Evolutionary conservation across 2,329 filamentous ascomycete genomes (phyloP).

Genomic region (Aspergillus arachidicola): DNA sequence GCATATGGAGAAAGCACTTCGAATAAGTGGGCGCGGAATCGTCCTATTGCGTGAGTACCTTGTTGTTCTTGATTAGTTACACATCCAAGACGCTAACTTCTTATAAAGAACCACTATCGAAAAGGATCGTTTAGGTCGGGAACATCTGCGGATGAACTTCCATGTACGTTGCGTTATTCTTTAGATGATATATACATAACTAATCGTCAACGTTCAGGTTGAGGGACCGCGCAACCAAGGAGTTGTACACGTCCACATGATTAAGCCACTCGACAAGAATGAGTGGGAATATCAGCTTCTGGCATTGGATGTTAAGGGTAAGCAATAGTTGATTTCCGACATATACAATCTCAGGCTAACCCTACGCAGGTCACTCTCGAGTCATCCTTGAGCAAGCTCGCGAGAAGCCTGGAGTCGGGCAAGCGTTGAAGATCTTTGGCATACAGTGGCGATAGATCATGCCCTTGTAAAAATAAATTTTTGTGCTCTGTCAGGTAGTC

Average conservation of each 20-base stretch:
- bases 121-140: slow-evolving; percentile 72
- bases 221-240: slow-evolving; percentile 76
- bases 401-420: slow-evolving; percentile 42
- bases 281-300: slow-evolving; percentile 80
- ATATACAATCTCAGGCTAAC: background rate
- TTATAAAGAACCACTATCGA: slow-evolving; percentile 61
- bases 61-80: background rate
- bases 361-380: slow-evolving; percentile 43
- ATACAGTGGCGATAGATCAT: slow-evolving; percentile 46
- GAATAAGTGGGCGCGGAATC: slow-evolving; percentile 76
- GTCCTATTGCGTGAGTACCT: slow-evolving; percentile 53
- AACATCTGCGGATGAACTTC: slow-evolving; percentile 85
- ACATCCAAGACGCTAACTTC: background rate
- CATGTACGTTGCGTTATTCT: slow-evolving; percentile 57
- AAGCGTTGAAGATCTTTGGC: slow-evolving; percentile 53
- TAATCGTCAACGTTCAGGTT: slow-evolving; percentile 54
- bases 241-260: slow-evolving; percentile 75
- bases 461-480: background rate
- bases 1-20: slow-evolving; percentile 80
- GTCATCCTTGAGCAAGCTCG: slow-evolving; percentile 50
- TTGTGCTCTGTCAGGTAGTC: background rate
- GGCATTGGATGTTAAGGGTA: slow-evolving; percentile 75
- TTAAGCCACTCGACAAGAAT: slow-evolving; percentile 63
- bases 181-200: background rate
- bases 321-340: slow-evolving; percentile 12